Percentiles rank a stretch among this genome's conserved stretches.
These are phyloP conservation scores for Sporothrix brasiliensis DNA, from an alignment of 2,329 filamentous ascomycete species.

Conservation along the genomic window DNA sequence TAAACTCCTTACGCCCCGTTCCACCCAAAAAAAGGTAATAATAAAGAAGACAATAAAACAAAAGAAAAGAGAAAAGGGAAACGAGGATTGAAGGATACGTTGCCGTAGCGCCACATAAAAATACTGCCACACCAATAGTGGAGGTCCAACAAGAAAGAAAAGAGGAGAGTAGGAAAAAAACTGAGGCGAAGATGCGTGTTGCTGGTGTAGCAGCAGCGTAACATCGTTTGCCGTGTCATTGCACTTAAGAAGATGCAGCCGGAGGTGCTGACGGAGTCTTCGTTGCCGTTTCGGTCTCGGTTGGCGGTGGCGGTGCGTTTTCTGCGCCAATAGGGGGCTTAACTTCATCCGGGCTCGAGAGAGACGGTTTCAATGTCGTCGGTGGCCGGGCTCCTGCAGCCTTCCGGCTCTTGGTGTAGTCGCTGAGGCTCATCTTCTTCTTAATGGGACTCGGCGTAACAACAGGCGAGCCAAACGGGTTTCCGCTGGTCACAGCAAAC, in stretches of 20 bases:
- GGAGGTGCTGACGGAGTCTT: neutral
- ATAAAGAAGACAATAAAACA: neutral
- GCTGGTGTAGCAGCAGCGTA: neutral
- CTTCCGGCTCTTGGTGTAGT: conserved; percentile 65
- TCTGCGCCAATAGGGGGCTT: conserved; percentile 43
- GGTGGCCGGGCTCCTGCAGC: conserved; percentile 51
- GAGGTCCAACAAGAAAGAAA: neutral
- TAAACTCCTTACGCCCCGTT: neutral
- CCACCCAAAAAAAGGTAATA: neutral
- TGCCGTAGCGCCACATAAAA: neutral
- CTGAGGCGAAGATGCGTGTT: neutral
- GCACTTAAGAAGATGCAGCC: neutral
- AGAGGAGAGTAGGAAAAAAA: neutral
- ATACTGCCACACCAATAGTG: neutral
- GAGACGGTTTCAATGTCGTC: conserved; percentile 46
- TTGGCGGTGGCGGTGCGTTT: conserved; percentile 23
- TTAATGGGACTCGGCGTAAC: conserved; percentile 63
- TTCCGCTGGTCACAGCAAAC: conserved; percentile 49
- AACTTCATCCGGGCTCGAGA: conserved; percentile 46
- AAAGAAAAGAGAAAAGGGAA: neutral
- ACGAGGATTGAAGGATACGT: neutral
- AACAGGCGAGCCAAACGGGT: conserved; percentile 47
- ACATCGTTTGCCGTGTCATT: neutral
- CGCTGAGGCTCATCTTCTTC: conserved; percentile 68
- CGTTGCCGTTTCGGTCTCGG: neutral